phyloP scores from a whole-genome alignment of 805 yeast genomes.

The Saturnispora bothae region DNA sequence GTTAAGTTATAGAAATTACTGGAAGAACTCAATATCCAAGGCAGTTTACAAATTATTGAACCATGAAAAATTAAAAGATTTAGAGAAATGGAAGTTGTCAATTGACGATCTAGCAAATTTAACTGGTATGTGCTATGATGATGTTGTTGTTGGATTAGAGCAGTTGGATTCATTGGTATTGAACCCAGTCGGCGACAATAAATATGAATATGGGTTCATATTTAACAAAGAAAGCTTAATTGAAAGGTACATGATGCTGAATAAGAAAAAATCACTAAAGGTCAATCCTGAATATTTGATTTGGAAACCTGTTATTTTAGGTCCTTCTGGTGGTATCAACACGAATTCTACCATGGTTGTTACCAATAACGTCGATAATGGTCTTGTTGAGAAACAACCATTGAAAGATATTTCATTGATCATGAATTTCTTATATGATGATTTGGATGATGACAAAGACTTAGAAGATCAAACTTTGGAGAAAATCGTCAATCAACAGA shows the following conservation, averaged over 20 bases:
- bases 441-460: constrained; percentile 50
- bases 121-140: constrained; percentile 83
- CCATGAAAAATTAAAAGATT: constrained; percentile 4
- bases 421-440: constrained; percentile 55
- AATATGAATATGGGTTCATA: constrained; percentile 41
- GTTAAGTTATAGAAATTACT: constrained; percentile 74
- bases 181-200: constrained; percentile 26
- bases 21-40: constrained; percentile 61
- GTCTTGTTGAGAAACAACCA: constrained; percentile 21
- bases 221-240: constrained; percentile 38
- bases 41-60: constrained; percentile 24
- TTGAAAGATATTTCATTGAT: constrained; percentile 47
- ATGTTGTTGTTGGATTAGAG: constrained; percentile 80
- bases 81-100: constrained; percentile 26
- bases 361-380: constrained; percentile 16
- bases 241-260: constrained; percentile 38
- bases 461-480: constrained; percentile 47
- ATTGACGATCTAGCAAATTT: constrained; percentile 51
- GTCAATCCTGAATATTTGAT: constrained; percentile 46
- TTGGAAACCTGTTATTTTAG: constrained; percentile 79
- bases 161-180: constrained; percentile 49
- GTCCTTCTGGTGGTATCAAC: constrained; percentile 79
- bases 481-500: constrained; percentile 28
- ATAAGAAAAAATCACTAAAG: constrained; percentile 38
- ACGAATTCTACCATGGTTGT: constrained; percentile 38